Conservation (phyloP, 805 yeast genomes). For the Starmerella davenportii region DNA sequence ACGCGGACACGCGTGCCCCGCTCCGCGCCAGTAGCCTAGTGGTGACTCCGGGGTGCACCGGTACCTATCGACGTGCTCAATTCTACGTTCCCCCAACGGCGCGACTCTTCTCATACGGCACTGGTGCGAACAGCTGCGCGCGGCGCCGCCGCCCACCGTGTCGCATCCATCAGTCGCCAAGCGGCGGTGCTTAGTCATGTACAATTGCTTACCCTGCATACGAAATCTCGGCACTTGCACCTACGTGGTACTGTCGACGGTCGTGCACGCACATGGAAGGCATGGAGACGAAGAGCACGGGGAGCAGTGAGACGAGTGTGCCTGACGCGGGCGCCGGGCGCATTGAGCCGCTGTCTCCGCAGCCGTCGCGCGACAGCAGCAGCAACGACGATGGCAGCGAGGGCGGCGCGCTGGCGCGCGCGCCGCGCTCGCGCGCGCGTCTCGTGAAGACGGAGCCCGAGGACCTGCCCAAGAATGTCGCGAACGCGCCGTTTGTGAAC, state of each 20-base stretch:
- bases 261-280: background rate
- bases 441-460: conserved; percentile 3
- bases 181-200: background rate
- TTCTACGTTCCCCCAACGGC: too few relatives aligned
- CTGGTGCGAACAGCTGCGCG: too few relatives aligned
- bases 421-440: background rate
- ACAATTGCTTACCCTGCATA: background rate
- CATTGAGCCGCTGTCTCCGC: background rate
- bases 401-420: background rate
- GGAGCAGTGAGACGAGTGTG: background rate
- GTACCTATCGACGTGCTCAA: too few relatives aligned
- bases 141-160: too few relatives aligned
- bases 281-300: background rate
- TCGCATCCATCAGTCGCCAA: background rate
- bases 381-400: background rate
- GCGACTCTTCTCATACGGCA: too few relatives aligned
- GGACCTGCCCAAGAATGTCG: conserved; percentile 20
- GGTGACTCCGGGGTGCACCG: too few relatives aligned
- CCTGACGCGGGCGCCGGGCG: background rate
- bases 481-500: conserved; percentile 60
- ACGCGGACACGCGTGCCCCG: too few relatives aligned
- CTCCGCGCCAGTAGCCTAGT: too few relatives aligned
- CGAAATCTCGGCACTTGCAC: background rate
- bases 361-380: background rate
- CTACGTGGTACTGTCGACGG: background rate